Base-by-base conservation (phyloP, 2,329 filamentous ascomycete genomes). In the Colletotrichum liriopes region DNA sequence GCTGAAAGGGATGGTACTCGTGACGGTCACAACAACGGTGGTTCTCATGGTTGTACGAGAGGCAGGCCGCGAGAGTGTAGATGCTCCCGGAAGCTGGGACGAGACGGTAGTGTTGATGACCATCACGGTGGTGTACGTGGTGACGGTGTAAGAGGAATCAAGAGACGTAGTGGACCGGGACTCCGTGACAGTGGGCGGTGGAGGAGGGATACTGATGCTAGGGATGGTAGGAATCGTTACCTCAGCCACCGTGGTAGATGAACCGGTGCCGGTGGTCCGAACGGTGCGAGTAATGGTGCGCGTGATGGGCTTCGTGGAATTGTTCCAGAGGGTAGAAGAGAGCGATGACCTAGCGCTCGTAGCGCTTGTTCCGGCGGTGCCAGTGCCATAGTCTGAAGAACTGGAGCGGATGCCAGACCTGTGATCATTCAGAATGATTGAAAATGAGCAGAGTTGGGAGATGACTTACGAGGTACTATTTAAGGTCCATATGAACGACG, bases 11-110 rank as follows among this genome's bases (percentile, higher is more conserved):
- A 65, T 8, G 23, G 43, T 64, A 6, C 45, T 55, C 0, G 69
- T 72, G 20, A 72, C 26, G 3, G 70, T 72, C 8, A 72, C 66
- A 7, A 69, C 32, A n/a, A 72, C n/a, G 2, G 69, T 72, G 12
- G 65, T 56, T n/a, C 56, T 58, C 23, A 63, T 5, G 2, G 59
- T 72, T 9, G 70, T 72, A 5, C 20, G 18, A 6, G 65, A 72
- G 20, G n/a, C 20, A 1, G 65, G 51, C 8, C 3, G 11, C 14
- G 43, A 47, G 45, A 52, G 35, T 5, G 65, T 60, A 18, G 65
- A 56, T 8, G 47, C 14, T 16, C 43, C 70, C 1, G 70, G 65
- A 0, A 69, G 54, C 47, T 72, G 70, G 20, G 60, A 62, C 0
- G 70, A 72, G 5, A 72, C 65, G 0, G 70, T 72, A 23, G 65